Evolutionary conservation across 371 early-diverging fungal species (phyloP).

Genomic region (Gilbertella persicaria): DNA sequence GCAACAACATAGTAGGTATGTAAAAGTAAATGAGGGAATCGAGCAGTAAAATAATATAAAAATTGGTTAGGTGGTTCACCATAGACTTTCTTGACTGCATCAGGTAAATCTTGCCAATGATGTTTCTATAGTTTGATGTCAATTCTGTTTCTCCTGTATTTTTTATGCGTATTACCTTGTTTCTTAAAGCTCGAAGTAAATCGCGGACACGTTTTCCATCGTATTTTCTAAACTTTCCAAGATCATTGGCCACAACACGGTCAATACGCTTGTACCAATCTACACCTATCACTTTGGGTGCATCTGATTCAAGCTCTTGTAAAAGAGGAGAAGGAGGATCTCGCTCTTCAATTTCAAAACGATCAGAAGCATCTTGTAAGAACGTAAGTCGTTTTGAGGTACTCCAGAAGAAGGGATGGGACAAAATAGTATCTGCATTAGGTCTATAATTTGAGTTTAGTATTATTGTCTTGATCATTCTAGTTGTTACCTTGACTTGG

Average conservation of each 20-base stretch:
- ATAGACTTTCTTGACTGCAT: conserved; percentile 71
- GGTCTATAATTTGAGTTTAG: conserved; percentile 54
- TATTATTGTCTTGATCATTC: too few species aligned
- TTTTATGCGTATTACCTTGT: conserved; percentile 55
- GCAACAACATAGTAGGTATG: conserved; percentile 70
- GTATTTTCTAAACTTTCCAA: conserved; percentile 91
- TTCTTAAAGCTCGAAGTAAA: conserved; percentile 88
- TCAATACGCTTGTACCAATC: conserved; percentile 90
- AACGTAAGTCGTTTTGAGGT: conserved; percentile 81
- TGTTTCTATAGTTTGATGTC: conserved; percentile 64
- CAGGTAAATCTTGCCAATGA: conserved; percentile 93
- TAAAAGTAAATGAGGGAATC: conserved; percentile 88
- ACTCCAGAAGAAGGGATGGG: conserved; percentile 96
- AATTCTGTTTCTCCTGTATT: not conserved
- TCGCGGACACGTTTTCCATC: conserved; percentile 84
- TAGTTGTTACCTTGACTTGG: conserved; percentile 56
- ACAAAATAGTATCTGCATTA: conserved; percentile 69
- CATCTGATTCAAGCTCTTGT: conserved; percentile 64
- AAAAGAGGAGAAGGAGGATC: conserved; percentile 70
- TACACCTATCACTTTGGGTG: conserved; percentile 60
- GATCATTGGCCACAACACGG: conserved; percentile 72
- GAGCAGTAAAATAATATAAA: conserved; percentile 82
- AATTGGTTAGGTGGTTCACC: conserved; percentile 91
- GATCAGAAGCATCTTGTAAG: conserved; percentile 93
- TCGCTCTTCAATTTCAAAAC: conserved; percentile 87